Base-by-base conservation (phyloP, 352 stramenopile genomes). In the Globisporangium alternatum region DNA sequence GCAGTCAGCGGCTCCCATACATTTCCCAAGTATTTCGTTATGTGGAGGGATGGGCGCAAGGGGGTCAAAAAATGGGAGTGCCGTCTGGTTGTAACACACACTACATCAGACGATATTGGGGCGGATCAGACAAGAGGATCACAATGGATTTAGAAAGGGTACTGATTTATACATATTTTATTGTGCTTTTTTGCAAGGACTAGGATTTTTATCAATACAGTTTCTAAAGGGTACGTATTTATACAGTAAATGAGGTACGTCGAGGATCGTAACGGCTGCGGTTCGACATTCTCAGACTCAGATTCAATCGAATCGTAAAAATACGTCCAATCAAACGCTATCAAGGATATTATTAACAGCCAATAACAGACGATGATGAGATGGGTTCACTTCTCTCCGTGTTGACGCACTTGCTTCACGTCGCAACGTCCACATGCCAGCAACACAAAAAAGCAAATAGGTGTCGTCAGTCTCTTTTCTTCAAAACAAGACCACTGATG, bases 61-160 rank as follows among this genome's bases (percentile, higher is more conserved):
- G n/a, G n/a, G 52, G 52, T 44, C 52, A 58, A 58, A 56, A 30
- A 57, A 43, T 21, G 30, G 2, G 12, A 21, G 8, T 22, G 33
- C 52, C 21, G 52, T 58, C 52, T 45, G 52, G 31, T 58, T 58
- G 52, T 58, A 58, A 58, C 31, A 58, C 52, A 58, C 52, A 21
- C 52, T 30, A 15, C 30, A 57, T 57, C 51, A 57, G 51, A 9
- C 35, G 35, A 43, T 30, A 10, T n/a, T 43, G 12, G 3, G 25
- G 31, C 15, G 51, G 13, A 56, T 57, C 51, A 57, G 51, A 43
- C 15, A 57, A 19, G 17, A 9, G 8, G 19, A 10, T 37, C 6
- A 28, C n/a, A 56, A 1, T 28, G 30, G 7, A 56, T 56, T 56
- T 2, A 12, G 25, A 17, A 19, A 25, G 49, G 25, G 17, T 35